These are phyloP conservation scores for Ceratocystis variospora DNA, from an alignment of 2,329 filamentous ascomycete species.

Conservation along the genomic window DNA sequence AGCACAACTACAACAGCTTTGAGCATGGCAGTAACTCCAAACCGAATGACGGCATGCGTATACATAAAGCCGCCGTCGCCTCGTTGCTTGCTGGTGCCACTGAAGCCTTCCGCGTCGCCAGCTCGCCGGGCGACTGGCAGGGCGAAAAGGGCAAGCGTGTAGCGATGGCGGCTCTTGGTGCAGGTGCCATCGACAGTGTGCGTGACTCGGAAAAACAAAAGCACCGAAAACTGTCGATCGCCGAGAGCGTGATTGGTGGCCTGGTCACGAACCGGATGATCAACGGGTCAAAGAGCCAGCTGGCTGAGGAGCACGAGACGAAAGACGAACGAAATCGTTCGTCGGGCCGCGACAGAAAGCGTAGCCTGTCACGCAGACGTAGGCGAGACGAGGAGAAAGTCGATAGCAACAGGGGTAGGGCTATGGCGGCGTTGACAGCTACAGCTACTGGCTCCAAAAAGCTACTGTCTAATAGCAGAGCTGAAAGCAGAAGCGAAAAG, in stretches of 20 bases:
- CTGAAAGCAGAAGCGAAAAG: conserved; percentile 27
- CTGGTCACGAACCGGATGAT: conserved; percentile 73
- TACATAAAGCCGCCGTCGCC: conserved; percentile 80
- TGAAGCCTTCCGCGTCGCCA: conserved; percentile 81
- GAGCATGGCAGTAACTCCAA: conserved; percentile 17
- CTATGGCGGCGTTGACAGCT: conserved; percentile 49
- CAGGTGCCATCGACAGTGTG: conserved; percentile 71
- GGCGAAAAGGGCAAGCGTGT: conserved; percentile 86
- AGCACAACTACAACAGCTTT: conserved; percentile 22
- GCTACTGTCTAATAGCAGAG: conserved; percentile 19
- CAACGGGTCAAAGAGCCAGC: conserved; percentile 60
- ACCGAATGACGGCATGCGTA: conserved; percentile 46
- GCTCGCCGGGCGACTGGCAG: conserved; percentile 77
- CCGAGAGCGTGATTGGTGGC: conserved; percentile 80
- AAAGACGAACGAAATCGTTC: conserved; percentile 20
- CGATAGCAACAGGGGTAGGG: conserved; percentile 26
- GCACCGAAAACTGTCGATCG: conserved; percentile 69
- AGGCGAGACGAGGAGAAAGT: conserved; percentile 29
- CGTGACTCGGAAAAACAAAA: conserved; percentile 58
- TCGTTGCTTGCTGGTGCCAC: conserved; percentile 80
- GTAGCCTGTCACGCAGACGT: conserved; percentile 3
- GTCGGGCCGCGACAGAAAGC: conserved; percentile 25
- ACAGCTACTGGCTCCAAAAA: conserved; percentile 51
- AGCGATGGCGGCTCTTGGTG: conserved; percentile 72
- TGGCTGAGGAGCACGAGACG: conserved; percentile 48